Base-by-base conservation (phyloP, 768 basidiomycete genomes). In the Phylloporus rhodoxanthus region DNA sequence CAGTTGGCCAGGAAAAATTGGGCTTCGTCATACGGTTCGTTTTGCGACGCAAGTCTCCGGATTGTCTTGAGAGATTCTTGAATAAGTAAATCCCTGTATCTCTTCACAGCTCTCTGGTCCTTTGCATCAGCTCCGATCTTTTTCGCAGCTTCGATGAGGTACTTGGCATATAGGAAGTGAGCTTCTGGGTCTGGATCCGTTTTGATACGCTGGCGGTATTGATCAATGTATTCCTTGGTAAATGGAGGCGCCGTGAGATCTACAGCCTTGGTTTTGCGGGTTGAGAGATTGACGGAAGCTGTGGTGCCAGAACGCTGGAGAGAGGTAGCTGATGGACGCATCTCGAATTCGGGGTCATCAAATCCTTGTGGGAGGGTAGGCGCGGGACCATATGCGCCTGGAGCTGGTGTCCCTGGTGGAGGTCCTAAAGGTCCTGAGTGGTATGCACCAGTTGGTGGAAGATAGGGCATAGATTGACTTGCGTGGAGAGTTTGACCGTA, bases 1-100 rank as follows among this genome's bases (percentile, higher is more conserved):
- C 94, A 94, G 59, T 97, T 97, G 36, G 95, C 96, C 39, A 98
- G 76, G 77, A 96, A 98, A 72, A 98, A 99, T 66, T 98, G 95
- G 11, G 96, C 95, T 61, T 99, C 96, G 51, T 92, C 83, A 67
- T 91, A 94, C 1, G 92, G 84, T 48, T 92, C 84, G 19, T 86
- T 89, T 66, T 92, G 89, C 7, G 92, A 94, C 4, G 95, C 96
- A 43, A 98, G 74, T 45, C 91, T 82, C 55, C 95, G 87, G 53
- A 98, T 80, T 45, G 92, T 87, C 69, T 97, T 95, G 60, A 99
- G 73, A 9, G 90, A 84, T 70, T 99, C 96, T 45, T 75, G 76
- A 43, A 99, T 78, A 33, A 99, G 79, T 15, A 82, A 62, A 64
- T 98, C 95, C 47, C 89, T 82, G 65, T 94, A 98, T 68, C 89